These are phyloP conservation scores for Phytophthora macrochlamydospora DNA, from an alignment of 352 stramenopile species.

Conservation along the genomic window DNA sequence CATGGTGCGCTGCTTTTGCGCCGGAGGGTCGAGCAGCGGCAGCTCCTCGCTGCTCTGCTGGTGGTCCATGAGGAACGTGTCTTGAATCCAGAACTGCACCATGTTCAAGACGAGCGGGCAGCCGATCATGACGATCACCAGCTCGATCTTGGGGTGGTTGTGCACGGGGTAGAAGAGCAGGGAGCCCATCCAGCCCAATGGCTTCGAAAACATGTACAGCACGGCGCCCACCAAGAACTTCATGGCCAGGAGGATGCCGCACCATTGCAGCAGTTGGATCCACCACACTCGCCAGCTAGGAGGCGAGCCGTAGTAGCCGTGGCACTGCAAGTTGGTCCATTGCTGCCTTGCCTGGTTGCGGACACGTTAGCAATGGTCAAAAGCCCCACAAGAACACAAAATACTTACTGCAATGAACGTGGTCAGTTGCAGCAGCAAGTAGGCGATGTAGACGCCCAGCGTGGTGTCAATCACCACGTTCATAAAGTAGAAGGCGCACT, in stretches of 20 bases:
- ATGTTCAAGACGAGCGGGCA: conserved; percentile 88
- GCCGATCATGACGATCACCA: conserved; percentile 86
- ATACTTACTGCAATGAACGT: conserved; percentile 57
- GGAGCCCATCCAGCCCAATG: conserved; percentile 60
- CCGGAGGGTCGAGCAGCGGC: conserved; percentile 30
- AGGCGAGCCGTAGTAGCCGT: conserved; percentile 71
- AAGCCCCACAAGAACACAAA: background rate
- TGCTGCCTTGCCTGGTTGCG: conserved; percentile 47
- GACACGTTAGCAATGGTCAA: background rate
- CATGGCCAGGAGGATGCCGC: conserved; percentile 63
- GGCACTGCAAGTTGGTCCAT: conserved; percentile 63
- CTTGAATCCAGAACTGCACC: conserved; percentile 87
- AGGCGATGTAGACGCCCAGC: conserved; percentile 82
- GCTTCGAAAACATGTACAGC: conserved; percentile 67
- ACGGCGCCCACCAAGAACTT: conserved; percentile 69
- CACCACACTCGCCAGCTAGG: conserved; percentile 71
- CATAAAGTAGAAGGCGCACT: conserved; percentile 90
- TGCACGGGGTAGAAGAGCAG: conserved; percentile 63
- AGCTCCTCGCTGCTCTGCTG: conserved; percentile 35
- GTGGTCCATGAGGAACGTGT: conserved; percentile 81
- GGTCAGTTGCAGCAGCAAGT: conserved; percentile 68
- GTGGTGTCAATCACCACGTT: conserved; percentile 87
- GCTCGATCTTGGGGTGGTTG: conserved; percentile 74
- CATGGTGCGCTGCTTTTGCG: conserved; percentile 40
- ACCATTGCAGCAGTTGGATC: conserved; percentile 71